Evolutionary conservation across 75 land plant genomes (phyloP).

Genomic region (Picea sitchensis): DNA sequence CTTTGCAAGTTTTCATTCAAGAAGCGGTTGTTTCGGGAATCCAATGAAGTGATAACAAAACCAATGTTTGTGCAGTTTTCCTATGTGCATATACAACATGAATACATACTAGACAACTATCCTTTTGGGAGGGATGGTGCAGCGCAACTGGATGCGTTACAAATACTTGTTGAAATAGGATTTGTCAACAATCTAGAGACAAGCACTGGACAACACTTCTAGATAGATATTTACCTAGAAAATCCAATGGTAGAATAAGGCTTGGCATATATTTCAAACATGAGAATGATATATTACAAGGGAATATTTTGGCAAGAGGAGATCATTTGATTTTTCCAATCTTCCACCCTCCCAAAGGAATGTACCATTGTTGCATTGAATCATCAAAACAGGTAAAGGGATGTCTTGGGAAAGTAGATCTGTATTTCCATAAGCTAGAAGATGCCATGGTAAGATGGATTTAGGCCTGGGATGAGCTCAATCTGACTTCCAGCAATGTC

Average conservation of each 20-base stretch:
- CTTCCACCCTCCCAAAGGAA: constrained; percentile 34
- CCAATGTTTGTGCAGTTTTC: constrained; percentile 21
- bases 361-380: constrained; percentile 50
- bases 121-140: constrained; percentile 36
- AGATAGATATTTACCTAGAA: too few species aligned
- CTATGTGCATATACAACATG: constrained; percentile 29
- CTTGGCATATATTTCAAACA: too few species aligned
- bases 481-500: constrained; percentile 16
- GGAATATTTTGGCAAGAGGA: constrained; percentile 71
- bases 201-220: constrained; percentile 16
- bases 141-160: constrained; percentile 26
- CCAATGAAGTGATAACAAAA: constrained; percentile 27
- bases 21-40: constrained; percentile 20
- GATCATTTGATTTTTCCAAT: constrained; percentile 57
- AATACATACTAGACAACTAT: constrained; percentile 30
- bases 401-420: constrained; percentile 55
- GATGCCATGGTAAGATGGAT: constrained; percentile 96
- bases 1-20: constrained; percentile 25
- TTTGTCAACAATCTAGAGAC: constrained; percentile 66
- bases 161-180: constrained; percentile 65
- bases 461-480: constrained; percentile 86
- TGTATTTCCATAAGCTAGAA: constrained; percentile 70
- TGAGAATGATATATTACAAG: constrained; percentile 21
- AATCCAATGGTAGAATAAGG: too few species aligned
- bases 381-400: constrained; percentile 63